Percentiles rank a stretch among this genome's conserved stretches.
phyloP scores from a whole-genome alignment of 2,329 filamentous ascomycete species.

The Akanthomyces dipterigenus region DNA sequence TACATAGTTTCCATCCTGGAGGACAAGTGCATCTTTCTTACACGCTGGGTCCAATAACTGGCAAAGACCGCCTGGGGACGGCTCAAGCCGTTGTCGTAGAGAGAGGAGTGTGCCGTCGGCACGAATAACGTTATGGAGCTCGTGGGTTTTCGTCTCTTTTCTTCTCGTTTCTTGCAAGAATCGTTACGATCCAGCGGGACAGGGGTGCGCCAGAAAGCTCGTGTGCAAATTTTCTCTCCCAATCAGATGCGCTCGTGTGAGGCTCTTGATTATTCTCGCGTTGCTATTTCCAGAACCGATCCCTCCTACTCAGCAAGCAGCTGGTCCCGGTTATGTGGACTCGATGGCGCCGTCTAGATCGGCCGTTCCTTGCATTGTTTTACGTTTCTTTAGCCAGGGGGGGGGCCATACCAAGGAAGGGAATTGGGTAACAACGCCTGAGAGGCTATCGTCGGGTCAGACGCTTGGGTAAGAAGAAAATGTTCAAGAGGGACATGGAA shows the following conservation, averaged over 20 bases:
- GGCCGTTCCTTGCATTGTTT: not conserved
- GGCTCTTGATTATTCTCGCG: not conserved
- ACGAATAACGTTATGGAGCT: not conserved
- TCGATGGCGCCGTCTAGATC: conserved; percentile 1
- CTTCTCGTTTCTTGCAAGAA: not conserved
- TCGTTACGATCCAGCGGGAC: not conserved
- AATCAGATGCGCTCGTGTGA: not conserved
- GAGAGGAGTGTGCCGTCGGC: not conserved
- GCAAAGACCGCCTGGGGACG: not conserved
- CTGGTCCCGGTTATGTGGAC: not conserved
- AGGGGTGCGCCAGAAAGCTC: not conserved
- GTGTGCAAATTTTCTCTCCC: not conserved
- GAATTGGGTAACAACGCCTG: not conserved
- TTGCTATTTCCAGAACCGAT: not conserved
- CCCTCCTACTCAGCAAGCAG: not conserved
- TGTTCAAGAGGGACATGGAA: not conserved
- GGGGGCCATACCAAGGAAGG: not conserved
- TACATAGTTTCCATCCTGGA: not conserved
- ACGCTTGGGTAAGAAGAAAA: not conserved
- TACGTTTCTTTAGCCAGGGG: not conserved
- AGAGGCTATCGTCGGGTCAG: not conserved
- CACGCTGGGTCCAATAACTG: not conserved
- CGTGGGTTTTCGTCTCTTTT: not conserved
- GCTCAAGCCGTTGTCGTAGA: not conserved
- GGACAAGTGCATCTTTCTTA: not conserved